Percentiles rank a stretch among this genome's conserved stretches.
Conservation (phyloP, 2,329 filamentous ascomycete species). For the Trichoderma atrobrunneum region DNA sequence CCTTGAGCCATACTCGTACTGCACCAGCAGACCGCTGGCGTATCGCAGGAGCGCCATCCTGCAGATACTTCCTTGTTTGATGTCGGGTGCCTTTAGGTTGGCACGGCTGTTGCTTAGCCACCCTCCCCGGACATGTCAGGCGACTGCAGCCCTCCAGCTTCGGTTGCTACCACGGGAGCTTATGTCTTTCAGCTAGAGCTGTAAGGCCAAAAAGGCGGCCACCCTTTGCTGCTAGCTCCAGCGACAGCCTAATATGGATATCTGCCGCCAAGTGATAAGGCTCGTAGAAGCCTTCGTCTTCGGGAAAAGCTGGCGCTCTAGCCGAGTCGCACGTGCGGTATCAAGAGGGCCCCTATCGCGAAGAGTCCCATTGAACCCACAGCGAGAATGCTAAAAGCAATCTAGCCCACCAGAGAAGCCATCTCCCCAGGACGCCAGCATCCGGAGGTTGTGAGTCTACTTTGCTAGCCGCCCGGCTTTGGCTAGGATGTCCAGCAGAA, state of each 20-base stretch:
- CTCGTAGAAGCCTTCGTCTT: not conserved
- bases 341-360: conserved; percentile 1
- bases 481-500: not conserved
- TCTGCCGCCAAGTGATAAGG: not conserved
- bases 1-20: not conserved
- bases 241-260: conserved; percentile 2
- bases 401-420: not conserved
- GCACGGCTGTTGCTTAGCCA: conserved; percentile 10
- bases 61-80: conserved; percentile 3
- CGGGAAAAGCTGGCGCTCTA: not conserved
- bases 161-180: conserved; percentile 18
- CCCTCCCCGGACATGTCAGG: conserved; percentile 14
- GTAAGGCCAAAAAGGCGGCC: conserved; percentile 3
- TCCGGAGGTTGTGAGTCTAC: conserved; percentile 12
- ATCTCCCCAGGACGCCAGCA: conserved; percentile 8
- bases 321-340: conserved; percentile 11
- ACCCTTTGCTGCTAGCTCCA: not conserved
- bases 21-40: not conserved
- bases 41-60: not conserved
- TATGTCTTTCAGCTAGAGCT: conserved; percentile 15
- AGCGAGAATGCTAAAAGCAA: not conserved
- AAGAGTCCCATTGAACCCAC: not conserved
- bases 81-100: not conserved
- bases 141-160: conserved; percentile 15
- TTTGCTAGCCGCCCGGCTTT: conserved; percentile 10